phyloP scores from a whole-genome alignment of 768 basidiomycete species.

The Gloeostereum incarnatum region DNA sequence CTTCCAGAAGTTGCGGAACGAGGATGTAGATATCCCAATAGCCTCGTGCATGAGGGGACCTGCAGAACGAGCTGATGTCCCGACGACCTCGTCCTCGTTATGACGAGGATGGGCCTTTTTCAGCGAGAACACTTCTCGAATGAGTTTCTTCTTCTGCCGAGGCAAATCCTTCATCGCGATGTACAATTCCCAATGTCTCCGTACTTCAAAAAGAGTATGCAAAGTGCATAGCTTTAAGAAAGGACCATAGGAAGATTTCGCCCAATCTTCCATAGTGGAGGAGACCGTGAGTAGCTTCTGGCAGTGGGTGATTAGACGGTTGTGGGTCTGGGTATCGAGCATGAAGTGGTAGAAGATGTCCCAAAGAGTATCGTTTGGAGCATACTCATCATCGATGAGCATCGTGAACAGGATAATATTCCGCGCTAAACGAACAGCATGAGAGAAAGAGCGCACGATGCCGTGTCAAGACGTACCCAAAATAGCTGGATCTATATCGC shows the following conservation, averaged over 20 bases:
- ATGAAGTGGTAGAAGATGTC: conserved; percentile 27
- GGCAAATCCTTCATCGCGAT: conserved; percentile 13
- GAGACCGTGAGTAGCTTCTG: conserved; percentile 18
- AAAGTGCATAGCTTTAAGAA: conserved; percentile 19
- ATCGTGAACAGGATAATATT: conserved; percentile 26
- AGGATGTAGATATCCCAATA: background rate
- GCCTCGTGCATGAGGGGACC: conserved; percentile 7
- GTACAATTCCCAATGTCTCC: conserved; percentile 21
- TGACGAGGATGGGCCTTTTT: conserved; percentile 1
- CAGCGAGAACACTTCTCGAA: conserved; percentile 9
- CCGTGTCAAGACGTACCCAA: conserved; percentile 17
- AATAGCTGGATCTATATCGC: conserved; percentile 26
- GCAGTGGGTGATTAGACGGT: conserved; percentile 17
- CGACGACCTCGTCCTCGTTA: no score
- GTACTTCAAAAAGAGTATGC: conserved; percentile 20
- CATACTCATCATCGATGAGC: conserved; percentile 17
- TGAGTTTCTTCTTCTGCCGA: conserved; percentile 4
- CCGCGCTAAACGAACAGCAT: conserved; percentile 16
- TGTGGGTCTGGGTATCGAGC: conserved; percentile 16
- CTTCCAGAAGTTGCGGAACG: conserved; percentile 18
- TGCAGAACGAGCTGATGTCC: conserved; percentile 8
- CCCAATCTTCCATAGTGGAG: conserved; percentile 16
- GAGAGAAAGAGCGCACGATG: background rate
- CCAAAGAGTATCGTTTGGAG: conserved; percentile 15
- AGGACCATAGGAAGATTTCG: conserved; percentile 14